Percentiles rank a stretch among this genome's conserved stretches.
Conservation (phyloP, 2,329 filamentous ascomycete genomes). For the Dactylellina drechsleri region DNA sequence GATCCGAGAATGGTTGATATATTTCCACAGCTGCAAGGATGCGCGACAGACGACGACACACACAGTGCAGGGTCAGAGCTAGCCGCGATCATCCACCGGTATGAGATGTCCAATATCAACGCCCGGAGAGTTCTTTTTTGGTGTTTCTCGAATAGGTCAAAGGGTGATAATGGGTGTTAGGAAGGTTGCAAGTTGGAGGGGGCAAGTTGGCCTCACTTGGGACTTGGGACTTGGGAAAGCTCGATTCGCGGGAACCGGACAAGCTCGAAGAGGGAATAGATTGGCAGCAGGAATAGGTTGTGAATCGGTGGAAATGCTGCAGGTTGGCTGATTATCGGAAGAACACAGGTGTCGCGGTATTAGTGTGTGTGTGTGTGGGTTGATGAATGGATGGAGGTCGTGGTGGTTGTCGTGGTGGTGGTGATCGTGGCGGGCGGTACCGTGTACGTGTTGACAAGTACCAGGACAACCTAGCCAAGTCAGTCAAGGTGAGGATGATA, state of each 20-base stretch:
- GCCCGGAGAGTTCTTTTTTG: too few species aligned
- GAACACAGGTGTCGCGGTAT: too few species aligned
- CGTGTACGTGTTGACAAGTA: too few species aligned
- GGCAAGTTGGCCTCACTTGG: not conserved
- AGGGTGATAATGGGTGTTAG: not conserved
- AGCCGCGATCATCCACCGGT: constrained; percentile 14
- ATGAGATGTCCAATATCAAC: not conserved
- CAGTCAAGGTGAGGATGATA: too few species aligned
- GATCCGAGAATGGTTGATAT: not conserved
- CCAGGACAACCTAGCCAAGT: too few species aligned
- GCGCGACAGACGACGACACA: constrained; percentile 25
- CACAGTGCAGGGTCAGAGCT: constrained; percentile 13
- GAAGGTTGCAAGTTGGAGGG: not conserved
- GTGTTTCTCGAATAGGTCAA: too few species aligned
- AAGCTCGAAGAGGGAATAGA: not conserved
- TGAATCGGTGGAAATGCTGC: constrained; percentile 2
- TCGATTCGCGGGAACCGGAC: constrained; percentile 6
- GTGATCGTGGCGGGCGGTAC: too few species aligned
- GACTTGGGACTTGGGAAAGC: not conserved
- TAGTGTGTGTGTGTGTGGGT: not conserved
- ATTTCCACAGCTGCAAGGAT: constrained; percentile 12
- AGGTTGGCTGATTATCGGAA: not conserved
- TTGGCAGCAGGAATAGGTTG: not conserved
- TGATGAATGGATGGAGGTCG: not conserved
- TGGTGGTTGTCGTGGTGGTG: not conserved